These are phyloP conservation scores for Fusarium neocosmosporiellum DNA, from an alignment of 2,329 filamentous ascomycete genomes.

Conservation along the genomic window DNA sequence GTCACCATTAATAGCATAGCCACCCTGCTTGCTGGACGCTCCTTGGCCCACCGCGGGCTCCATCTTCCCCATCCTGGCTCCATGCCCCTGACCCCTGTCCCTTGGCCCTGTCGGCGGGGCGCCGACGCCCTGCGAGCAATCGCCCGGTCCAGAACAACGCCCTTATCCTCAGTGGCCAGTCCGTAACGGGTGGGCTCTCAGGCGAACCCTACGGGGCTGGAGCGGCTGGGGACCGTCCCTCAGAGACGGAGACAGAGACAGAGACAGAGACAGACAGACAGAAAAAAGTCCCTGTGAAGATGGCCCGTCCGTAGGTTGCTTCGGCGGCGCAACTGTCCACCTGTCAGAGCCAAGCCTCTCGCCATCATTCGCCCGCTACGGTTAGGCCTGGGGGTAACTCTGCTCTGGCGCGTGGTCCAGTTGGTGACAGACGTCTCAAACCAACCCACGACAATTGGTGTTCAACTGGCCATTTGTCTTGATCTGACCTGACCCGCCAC, in stretches of 20 bases:
- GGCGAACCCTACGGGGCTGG: constrained; percentile 8
- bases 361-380: neutral
- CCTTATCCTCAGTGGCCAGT: constrained; percentile 11
- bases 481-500: constrained; percentile 15
- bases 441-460: neutral
- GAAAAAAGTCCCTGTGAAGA: neutral
- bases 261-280: neutral
- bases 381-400: neutral
- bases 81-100: neutral
- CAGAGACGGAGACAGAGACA: too few relatives aligned
- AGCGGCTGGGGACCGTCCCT: neutral
- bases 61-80: constrained; percentile 17
- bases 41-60: constrained; percentile 15
- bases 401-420: constrained; percentile 7
- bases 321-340: neutral
- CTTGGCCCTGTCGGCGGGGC: constrained; percentile 28
- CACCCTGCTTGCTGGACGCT: constrained; percentile 13
- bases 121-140: constrained; percentile 27
- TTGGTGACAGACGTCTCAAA: neutral
- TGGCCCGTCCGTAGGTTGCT: neutral
- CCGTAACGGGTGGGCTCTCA: neutral
- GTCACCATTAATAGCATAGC: constrained; percentile 39
- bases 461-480: constrained; percentile 6
- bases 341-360: neutral
- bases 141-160: constrained; percentile 36